Percentiles rank a stretch among this genome's conserved stretches.
Conservation (phyloP, 345 rosid species). For the Orychophragmus violaceus region DNA sequence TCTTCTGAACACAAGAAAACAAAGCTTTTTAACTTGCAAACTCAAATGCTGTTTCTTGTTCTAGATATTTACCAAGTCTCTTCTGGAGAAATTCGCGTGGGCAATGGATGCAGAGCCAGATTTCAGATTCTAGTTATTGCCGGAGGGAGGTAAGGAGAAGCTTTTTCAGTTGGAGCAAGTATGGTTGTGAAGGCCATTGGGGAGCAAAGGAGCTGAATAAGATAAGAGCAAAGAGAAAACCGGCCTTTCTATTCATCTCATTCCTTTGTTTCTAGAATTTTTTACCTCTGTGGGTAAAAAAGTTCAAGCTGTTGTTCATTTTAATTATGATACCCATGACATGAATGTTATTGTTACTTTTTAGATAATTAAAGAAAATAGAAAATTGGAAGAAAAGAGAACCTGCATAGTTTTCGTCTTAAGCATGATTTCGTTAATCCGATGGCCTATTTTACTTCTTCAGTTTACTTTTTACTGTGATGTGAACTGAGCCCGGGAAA, state of each 20-base stretch:
- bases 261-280: conserved; percentile 5
- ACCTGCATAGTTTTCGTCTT: too few species aligned
- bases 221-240: conserved; percentile 12
- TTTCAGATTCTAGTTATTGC: conserved; percentile 64
- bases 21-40: neutral
- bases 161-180: conserved; percentile 14
- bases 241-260: conserved; percentile 21
- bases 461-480: too few species aligned
- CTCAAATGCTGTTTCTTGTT: neutral
- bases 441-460: too few species aligned
- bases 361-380: conserved; percentile 9
- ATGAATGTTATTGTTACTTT: neutral
- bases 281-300: neutral
- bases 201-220: conserved; percentile 11
- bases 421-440: too few species aligned
- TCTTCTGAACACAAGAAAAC: neutral
- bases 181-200: conserved; percentile 1
- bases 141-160: neutral
- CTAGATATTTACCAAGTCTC: conserved; percentile 92
- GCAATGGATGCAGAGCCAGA: conserved; percentile 94
- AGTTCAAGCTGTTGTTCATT: neutral
- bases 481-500: neutral
- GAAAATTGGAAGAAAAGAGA: neutral
- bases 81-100: conserved; percentile 89
- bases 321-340: conserved; percentile 7